phyloP scores from a whole-genome alignment of 1,284 basidiomycete species.

The Ganoderma lingzhi region DNA sequence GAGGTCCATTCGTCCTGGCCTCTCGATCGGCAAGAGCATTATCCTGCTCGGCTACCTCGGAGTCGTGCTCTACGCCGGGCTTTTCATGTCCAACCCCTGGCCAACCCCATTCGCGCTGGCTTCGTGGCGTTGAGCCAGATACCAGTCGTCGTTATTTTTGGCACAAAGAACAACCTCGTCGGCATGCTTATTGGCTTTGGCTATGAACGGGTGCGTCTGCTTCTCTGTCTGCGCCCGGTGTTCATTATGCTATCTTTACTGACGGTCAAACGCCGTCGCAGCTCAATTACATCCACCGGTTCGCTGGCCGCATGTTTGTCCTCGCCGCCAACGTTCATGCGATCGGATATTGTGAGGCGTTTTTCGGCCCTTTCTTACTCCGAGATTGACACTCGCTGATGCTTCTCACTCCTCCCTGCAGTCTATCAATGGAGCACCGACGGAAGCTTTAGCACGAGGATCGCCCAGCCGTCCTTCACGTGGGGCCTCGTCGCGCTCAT shows the following conservation, averaged over 20 bases:
- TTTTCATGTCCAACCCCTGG: constrained; percentile 65
- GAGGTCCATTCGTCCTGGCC: constrained; percentile 50
- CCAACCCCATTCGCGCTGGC: constrained; percentile 58
- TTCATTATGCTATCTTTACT: background rate
- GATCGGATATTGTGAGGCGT: constrained; percentile 61
- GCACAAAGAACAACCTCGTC: constrained; percentile 77
- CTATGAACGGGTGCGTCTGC: constrained; percentile 80
- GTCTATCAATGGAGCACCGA: constrained; percentile 66
- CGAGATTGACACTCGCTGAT: constrained; percentile 11
- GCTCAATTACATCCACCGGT: constrained; percentile 84
- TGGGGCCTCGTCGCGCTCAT: constrained; percentile 64
- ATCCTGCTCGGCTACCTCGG: constrained; percentile 58
- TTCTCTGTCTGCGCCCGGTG: constrained; percentile 25
- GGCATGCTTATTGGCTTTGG: constrained; percentile 71
- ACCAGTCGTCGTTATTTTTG: constrained; percentile 74
- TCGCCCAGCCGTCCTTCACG: constrained; percentile 44
- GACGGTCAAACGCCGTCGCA: constrained; percentile 38
- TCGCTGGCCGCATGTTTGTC: constrained; percentile 71
- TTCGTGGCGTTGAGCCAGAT: constrained; percentile 75
- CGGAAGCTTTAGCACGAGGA: constrained; percentile 47
- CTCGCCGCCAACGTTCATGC: constrained; percentile 73
- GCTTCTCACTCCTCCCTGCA: constrained; percentile 36
- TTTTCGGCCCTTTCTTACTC: background rate
- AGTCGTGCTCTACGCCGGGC: constrained; percentile 55
- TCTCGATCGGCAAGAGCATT: constrained; percentile 58